phyloP scores from a whole-genome alignment of 768 basidiomycete species.

The Clavaria fumosa region DNA sequence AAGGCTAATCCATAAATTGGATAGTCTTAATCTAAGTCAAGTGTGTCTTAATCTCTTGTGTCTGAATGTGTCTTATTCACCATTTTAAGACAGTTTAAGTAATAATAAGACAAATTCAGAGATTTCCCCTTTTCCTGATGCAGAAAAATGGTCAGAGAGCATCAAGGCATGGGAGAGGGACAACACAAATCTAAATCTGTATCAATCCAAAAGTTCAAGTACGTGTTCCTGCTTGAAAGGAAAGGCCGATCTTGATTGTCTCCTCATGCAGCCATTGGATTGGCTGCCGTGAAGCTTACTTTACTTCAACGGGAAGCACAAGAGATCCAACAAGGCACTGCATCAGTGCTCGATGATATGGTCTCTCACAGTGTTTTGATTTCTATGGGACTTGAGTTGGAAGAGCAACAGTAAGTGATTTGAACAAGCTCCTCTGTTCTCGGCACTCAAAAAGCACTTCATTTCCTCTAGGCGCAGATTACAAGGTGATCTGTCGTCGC shows the following conservation, averaged over 20 bases:
- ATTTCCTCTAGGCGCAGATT: background rate
- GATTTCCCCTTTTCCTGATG: too few relatives aligned
- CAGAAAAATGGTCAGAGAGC: too few relatives aligned
- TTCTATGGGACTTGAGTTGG: slow-evolving; percentile 1
- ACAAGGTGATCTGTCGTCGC: background rate
- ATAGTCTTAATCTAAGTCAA: too few relatives aligned
- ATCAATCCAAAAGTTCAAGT: background rate
- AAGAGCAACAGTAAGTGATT: background rate
- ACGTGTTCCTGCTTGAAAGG: too few relatives aligned
- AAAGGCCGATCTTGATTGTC: too few relatives aligned
- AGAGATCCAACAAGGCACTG: too few relatives aligned
- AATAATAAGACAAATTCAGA: too few relatives aligned
- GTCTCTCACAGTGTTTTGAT: background rate
- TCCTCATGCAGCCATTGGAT: background rate
- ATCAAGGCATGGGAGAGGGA: background rate
- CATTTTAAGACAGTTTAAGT: too few relatives aligned
- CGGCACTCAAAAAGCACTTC: too few relatives aligned
- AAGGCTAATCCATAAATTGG: too few relatives aligned
- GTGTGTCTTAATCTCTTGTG: too few relatives aligned
- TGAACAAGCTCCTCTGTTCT: background rate
- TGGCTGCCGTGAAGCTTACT: slow-evolving; percentile 2
- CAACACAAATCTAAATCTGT: background rate
- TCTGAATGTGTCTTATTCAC: too few relatives aligned
- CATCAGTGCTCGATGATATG: background rate
- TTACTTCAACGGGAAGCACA: slow-evolving; percentile 1